These are phyloP conservation scores for Pseudogymnoascus destructans DNA, from an alignment of 2,329 filamentous ascomycete genomes.

Conservation along the genomic window DNA sequence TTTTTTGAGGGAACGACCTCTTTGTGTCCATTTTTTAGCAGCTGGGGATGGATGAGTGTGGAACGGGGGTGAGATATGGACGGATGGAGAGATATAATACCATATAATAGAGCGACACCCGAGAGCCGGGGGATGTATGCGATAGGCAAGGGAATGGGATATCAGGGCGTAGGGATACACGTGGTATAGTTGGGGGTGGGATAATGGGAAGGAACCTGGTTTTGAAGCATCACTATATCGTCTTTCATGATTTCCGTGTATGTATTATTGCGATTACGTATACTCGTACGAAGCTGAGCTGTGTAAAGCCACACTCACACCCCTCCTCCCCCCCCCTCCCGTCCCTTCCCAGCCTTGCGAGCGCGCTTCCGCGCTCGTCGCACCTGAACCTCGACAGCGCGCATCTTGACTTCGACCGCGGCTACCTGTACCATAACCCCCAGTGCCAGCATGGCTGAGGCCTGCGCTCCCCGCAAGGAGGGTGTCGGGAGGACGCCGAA, in stretches of 20 bases:
- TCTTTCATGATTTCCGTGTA: no score
- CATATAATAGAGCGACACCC: neutral
- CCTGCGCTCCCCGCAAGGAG: slow-evolving; percentile 44
- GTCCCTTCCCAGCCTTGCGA: slow-evolving; percentile 12
- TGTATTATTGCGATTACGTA: no score
- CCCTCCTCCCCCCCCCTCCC: neutral
- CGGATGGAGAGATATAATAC: neutral
- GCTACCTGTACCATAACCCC: slow-evolving; percentile 43
- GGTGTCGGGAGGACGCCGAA: slow-evolving; percentile 42
- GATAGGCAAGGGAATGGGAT: neutral
- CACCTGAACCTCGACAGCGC: slow-evolving; percentile 54
- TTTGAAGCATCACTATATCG: neutral
- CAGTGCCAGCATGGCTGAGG: slow-evolving; percentile 41
- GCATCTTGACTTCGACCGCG: slow-evolving; percentile 47
- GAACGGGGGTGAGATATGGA: neutral
- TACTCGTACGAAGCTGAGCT: no score
- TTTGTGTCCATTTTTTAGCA: no score
- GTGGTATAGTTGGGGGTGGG: no score
- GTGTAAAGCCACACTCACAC: no score
- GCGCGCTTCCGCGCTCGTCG: slow-evolving; percentile 37
- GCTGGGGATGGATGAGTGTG: neutral
- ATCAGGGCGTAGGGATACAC: neutral
- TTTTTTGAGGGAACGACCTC: no score
- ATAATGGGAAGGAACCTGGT: neutral
- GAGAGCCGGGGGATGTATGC: no score